A percentile compares a stretch with the other conserved stretches of the same genome.
Conservation (phyloP, 495 filamentous ascomycete genomes). For the Lophium mytilinum region DNA sequence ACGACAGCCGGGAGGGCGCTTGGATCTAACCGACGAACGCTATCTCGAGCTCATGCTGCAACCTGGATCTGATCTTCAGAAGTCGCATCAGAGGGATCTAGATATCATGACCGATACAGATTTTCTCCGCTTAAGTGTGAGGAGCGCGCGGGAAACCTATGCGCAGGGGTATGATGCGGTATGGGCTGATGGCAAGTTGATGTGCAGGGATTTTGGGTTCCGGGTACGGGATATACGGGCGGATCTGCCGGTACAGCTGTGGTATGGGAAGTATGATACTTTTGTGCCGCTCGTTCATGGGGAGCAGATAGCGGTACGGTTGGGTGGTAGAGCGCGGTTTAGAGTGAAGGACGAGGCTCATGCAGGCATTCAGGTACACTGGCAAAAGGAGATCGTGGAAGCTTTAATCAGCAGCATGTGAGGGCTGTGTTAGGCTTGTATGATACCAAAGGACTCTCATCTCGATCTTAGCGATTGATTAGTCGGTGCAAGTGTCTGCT, state of each 20-base stretch:
- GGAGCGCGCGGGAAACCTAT: constrained; percentile 6
- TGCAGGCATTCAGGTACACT: constrained; percentile 1
- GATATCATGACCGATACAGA: constrained; percentile 10
- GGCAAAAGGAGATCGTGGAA: constrained; percentile 7
- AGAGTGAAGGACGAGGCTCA: constrained; percentile 15
- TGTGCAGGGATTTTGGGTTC: constrained; percentile 7
- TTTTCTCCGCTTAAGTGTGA: not conserved
- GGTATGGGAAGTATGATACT: constrained; percentile 17
- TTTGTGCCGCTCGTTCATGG: constrained; percentile 13
- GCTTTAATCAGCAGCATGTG: not conserved
- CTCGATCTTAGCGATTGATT: too few relatives aligned
- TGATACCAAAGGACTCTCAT: too few relatives aligned
- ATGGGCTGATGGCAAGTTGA: constrained; percentile 5
- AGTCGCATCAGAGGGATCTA: constrained; percentile 6
- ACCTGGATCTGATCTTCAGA: not conserved
- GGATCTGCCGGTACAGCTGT: constrained; percentile 14
- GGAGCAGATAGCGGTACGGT: constrained; percentile 5
- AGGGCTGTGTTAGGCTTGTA: too few relatives aligned
- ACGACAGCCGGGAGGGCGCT: not conserved
- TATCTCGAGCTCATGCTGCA: constrained; percentile 1
- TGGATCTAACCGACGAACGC: constrained; percentile 17
- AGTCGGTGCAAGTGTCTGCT: too few relatives aligned
- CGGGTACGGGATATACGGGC: constrained; percentile 8
- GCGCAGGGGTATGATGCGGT: constrained; percentile 11
- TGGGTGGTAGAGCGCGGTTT: constrained; percentile 12